These are phyloP conservation scores for Ogataea trehaloabstinens DNA, from an alignment of 805 yeast genomes.

Conservation along the genomic window DNA sequence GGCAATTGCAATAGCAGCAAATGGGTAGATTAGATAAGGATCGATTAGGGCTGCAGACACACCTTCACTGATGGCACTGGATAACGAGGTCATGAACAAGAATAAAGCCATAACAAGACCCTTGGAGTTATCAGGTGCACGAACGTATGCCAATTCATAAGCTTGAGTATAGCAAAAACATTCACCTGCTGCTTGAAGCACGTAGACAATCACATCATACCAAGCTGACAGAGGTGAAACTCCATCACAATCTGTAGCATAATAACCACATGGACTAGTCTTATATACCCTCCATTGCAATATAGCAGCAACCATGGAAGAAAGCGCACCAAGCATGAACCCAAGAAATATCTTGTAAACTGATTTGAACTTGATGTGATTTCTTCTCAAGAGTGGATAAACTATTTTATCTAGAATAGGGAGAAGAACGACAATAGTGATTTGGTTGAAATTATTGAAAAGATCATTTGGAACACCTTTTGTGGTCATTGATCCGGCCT, in stretches of 20 bases:
- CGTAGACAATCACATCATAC: constrained; percentile 31
- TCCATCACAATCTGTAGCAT: constrained; percentile 37
- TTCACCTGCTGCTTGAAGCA: constrained; percentile 48
- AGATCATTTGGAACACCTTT: constrained; percentile 57
- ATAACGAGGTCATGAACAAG: constrained; percentile 40
- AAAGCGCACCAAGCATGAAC: constrained; percentile 43
- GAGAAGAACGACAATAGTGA: constrained; percentile 49
- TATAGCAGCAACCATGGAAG: constrained; percentile 50
- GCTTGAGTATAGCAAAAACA: constrained; percentile 51
- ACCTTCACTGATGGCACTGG: constrained; percentile 47
- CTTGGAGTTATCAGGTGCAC: constrained; percentile 52
- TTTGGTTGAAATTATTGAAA: constrained; percentile 52
- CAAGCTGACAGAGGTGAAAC: constrained; percentile 35
- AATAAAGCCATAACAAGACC: constrained; percentile 49
- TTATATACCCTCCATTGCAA: constrained; percentile 47
- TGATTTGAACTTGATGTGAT: constrained; percentile 42
- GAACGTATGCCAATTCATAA: constrained; percentile 51
- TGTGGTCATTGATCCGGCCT: constrained; percentile 52
- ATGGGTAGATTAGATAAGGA: constrained; percentile 43
- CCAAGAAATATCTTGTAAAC: constrained; percentile 47
- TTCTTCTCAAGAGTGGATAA: constrained; percentile 47
- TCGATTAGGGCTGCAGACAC: constrained; percentile 39
- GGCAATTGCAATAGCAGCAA: constrained; percentile 38
- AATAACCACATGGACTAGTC: constrained; percentile 51
- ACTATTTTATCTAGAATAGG: constrained; percentile 48